These are phyloP conservation scores for Canavalia gladiata DNA, from an alignment of 306 rosid species.

Conservation along the genomic window DNA sequence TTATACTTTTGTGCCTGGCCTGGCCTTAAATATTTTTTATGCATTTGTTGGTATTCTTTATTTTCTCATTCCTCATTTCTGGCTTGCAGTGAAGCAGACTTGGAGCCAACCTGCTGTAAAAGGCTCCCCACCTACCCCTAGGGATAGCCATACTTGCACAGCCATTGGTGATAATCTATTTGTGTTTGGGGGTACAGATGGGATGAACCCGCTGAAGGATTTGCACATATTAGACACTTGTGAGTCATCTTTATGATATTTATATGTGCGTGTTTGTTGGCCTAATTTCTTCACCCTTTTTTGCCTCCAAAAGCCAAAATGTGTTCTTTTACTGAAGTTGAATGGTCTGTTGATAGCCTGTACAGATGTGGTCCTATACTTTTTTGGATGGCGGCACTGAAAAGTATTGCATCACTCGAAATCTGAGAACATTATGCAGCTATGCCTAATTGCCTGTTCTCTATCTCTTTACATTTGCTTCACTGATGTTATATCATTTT, in stretches of 20 bases:
- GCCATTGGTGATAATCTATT: constrained; percentile 82
- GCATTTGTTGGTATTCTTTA: constrained; percentile 36
- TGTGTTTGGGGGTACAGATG: constrained; percentile 99
- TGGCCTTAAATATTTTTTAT: neutral
- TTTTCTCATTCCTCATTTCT: constrained; percentile 47
- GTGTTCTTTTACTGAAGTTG: constrained; percentile 35
- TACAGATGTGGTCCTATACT: constrained; percentile 29
- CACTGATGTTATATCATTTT: constrained; percentile 44
- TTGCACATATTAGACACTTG: constrained; percentile 89
- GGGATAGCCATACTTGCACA: constrained; percentile 96
- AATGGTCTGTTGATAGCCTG: constrained; percentile 26
- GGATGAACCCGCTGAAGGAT: constrained; percentile 86
- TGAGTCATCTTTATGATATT: constrained; percentile 56
- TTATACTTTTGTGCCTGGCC: neutral
- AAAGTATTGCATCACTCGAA: constrained; percentile 9
- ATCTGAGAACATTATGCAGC: constrained; percentile 36
- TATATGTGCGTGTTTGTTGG: neutral
- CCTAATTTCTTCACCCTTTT: constrained; percentile 13
- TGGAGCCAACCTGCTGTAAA: constrained; percentile 87
- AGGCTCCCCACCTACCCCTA: constrained; percentile 82
- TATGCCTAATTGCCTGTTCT: neutral
- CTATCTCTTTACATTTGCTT: constrained; percentile 18
- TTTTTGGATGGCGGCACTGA: constrained; percentile 3
- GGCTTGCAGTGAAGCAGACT: constrained; percentile 78
- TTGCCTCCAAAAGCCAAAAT: constrained; percentile 26